phyloP scores from a whole-genome alignment of 2,329 filamentous ascomycete species.

The Dothideomycetes sp. region DNA sequence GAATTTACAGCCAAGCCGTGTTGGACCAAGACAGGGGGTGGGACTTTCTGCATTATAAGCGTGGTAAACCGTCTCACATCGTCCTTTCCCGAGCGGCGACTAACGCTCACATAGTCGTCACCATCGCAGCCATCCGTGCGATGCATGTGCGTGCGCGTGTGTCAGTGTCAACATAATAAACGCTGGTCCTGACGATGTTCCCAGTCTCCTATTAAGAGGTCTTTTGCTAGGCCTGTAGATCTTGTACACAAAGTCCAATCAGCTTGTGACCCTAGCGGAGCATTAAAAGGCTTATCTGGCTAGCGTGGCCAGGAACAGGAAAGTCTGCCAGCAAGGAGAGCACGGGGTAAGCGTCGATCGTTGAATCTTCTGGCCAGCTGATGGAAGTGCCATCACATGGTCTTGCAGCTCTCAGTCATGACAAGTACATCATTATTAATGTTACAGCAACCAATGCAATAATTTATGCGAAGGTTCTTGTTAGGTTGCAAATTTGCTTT shows the following conservation, averaged over 20 bases:
- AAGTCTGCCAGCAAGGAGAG: constrained; percentile 1
- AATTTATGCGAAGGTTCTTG: constrained; percentile 5
- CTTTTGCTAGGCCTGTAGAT: background rate
- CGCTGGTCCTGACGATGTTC: constrained; percentile 4
- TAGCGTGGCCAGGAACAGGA: constrained; percentile 12
- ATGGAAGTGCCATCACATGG: constrained; percentile 6
- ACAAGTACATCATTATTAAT: constrained; percentile 1
- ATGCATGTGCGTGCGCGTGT: constrained; percentile 9
- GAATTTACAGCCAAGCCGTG: no score
- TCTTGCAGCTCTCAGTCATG: no score
- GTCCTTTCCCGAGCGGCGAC: constrained; percentile 9
- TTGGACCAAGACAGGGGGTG: constrained; percentile 3
- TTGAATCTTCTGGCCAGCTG: constrained; percentile 9
- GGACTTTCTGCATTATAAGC: constrained; percentile 1
- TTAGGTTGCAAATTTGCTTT: background rate
- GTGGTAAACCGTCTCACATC: no score
- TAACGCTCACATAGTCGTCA: constrained; percentile 8
- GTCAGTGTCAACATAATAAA: constrained; percentile 7
- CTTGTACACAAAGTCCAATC: constrained; percentile 2
- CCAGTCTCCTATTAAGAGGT: constrained; percentile 8
- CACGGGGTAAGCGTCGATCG: background rate
- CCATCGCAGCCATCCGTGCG: constrained; percentile 3
- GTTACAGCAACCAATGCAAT: constrained; percentile 7
- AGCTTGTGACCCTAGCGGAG: background rate
- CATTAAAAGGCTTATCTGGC: constrained; percentile 8